Base-by-base conservation (phyloP, 1,284 basidiomycete genomes). In the Ganoderma lucidum region DNA sequence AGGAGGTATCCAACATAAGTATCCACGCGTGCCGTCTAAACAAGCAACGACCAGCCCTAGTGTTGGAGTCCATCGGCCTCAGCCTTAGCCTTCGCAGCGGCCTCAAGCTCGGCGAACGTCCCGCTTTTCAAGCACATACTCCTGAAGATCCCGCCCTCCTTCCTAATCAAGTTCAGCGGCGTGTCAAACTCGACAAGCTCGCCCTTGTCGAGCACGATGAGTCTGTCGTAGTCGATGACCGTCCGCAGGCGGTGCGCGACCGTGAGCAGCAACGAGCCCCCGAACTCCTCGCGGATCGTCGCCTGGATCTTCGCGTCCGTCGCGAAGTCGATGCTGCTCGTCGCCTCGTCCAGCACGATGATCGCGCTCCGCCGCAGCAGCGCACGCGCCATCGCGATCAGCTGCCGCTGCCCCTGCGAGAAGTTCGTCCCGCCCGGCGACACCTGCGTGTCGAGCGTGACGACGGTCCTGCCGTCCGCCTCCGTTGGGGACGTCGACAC, bases 281-380 rank as follows among this genome's bases (percentile, higher is more conserved):
- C 85, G 78, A 96, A 96, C 74, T 95, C 93, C 73, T 92, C 88
- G 10, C 93, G 86, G 73, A 97, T 94, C 0, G 93, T 92, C 28
- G 86, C 80, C 79, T 96, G 94, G 67, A 97, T 95, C 79, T 91
- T 91, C 6, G 87, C 86, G 76, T 92, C 90, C 37, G 93, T 94
- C 10, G 87, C 88, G 76, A 94, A 93, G 75, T 91, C 90, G 67
- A 92, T 93, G 74, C 90, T 90, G 73, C 87, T 90, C 0, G 92
- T 95, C 9, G 93, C 93, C 79, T 96, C 95, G 78, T 96, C 95
- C 68, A 96, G 84, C 39, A 96, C 89, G 64, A 96, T 91, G 70
- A 96, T 88, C 19, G 91, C 87, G 71, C 91, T 93, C 6, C 89
- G 86, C 10, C 93, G 84, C 10, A 97, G 83, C 17, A 96, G 84